phyloP scores from a whole-genome alignment of 306 rosid species.

The Vigna reflexopilosa region DNA sequence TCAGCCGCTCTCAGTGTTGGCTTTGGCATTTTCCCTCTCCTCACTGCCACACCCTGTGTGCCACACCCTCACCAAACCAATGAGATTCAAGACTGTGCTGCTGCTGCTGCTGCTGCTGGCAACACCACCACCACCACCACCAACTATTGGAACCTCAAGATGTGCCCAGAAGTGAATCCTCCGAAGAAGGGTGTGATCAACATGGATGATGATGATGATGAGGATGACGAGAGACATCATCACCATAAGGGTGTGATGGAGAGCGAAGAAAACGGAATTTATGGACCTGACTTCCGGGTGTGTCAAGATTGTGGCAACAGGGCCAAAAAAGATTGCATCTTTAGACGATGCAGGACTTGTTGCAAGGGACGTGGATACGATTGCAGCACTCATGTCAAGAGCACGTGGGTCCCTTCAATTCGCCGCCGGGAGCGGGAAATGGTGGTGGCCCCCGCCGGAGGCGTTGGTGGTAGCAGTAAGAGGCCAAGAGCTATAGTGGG shows the following conservation, averaged over 20 bases:
- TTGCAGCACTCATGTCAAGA: constrained; percentile 77
- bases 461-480: constrained; percentile 46
- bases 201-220: constrained; percentile 36
- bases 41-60: constrained; percentile 67
- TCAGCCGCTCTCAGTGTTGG: constrained; percentile 78
- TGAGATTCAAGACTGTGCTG: constrained; percentile 41
- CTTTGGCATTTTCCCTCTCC: constrained; percentile 79
- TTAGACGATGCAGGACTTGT: constrained; percentile 77
- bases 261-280: constrained; percentile 50
- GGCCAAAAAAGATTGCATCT: constrained; percentile 80
- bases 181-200: constrained; percentile 42
- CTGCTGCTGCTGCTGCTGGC: not conserved
- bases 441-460: constrained; percentile 13
- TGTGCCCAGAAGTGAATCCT: constrained; percentile 52
- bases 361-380: constrained; percentile 74
- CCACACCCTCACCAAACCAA: constrained; percentile 38
- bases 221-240: constrained; percentile 1
- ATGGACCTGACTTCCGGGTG: constrained; percentile 51
- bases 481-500: constrained; percentile 55
- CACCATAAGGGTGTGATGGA: constrained; percentile 30
- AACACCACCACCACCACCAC: not conserved
- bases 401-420: constrained; percentile 84
- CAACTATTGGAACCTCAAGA: constrained; percentile 59
- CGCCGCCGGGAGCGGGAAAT: constrained; percentile 70
- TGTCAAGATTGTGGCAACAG: constrained; percentile 86